Evolutionary conservation across 139 green algal genomes (phyloP), one percentile per base, ranked within the genome.

Genomic region (Choricystis sp.): DNA sequence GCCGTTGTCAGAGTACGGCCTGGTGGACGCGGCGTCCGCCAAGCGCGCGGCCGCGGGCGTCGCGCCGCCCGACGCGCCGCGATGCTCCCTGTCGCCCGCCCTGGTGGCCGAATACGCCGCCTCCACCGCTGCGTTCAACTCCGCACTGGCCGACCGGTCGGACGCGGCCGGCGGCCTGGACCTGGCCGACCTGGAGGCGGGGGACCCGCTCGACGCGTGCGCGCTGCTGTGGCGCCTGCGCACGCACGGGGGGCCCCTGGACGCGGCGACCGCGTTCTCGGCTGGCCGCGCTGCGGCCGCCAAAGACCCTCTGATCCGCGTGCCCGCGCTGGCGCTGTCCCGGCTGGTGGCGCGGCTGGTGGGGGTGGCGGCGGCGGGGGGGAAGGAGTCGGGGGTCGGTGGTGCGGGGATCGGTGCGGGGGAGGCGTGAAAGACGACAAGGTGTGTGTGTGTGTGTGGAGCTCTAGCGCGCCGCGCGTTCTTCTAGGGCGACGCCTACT

Each of bases 1-100:
- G 26, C 26, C 31, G 31, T 23, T 69, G 25, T 30, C 26, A 1
- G 31, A 64, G 2, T 69, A 69, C 26, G 65, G 65, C 1, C 65
- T 69, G 59, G 66, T 66, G 66, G 40, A 52, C 40, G 40, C 40
- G 40, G 40, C 40, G 9, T 9, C 40, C 9, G 40, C 40, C 40
- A 52, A 52, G 40, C 40, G 40, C 40, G 40, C 40, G 9, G 9
- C 9, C 40, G 9, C 16, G 40, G 40, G 40, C 40, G 40, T 21
- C 40, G 40, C 40, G 9, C 9, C 9, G 9, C 9, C 40, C 9
- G 40, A 52, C 40, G 40, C 40, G 40, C 9, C 40, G 9, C n/a
- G n/a, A n/a, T 9, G 9, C 40, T 9, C 40, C 40, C 40, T 52
- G 40, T 16, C 40, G 40, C 40, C 40, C 40, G 40, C 40, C 40